Evolutionary conservation across 2,329 filamentous ascomycete species (phyloP).

Genomic region (Penicillium palitans): DNA sequence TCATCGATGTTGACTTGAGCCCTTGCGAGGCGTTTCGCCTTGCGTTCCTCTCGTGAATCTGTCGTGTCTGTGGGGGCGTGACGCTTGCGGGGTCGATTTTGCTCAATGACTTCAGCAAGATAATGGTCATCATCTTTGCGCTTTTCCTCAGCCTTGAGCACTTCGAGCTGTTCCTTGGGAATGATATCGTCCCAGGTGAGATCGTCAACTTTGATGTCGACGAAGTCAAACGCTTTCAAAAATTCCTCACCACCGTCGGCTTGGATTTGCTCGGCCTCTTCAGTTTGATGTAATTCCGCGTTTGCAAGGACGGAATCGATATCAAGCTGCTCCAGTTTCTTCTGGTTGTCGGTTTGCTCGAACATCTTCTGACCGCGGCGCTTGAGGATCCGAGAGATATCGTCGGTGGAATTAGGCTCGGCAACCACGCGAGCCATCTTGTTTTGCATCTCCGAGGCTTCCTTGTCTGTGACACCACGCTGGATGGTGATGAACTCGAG

Average conservation of each 20-base stretch:
- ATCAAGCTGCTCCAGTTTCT: constrained; percentile 93
- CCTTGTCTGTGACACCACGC: constrained; percentile 92
- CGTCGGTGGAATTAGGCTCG: constrained; percentile 86
- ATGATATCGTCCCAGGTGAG: constrained; percentile 99
- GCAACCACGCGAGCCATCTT: constrained; percentile 69
- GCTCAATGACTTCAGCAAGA: constrained; percentile 76
- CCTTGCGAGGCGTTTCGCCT: constrained; percentile 69
- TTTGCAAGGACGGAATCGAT: constrained; percentile 97
- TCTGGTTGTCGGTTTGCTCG: constrained; percentile 93
- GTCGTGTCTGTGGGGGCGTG: constrained; percentile 58
- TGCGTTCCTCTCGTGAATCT: constrained; percentile 61
- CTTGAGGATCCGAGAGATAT: constrained; percentile 95
- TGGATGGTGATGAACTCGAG: constrained; percentile 98
- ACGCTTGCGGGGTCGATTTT: constrained; percentile 77
- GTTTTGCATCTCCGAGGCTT: constrained; percentile 76
- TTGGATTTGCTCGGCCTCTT: constrained; percentile 89
- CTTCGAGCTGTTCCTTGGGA: constrained; percentile 85
- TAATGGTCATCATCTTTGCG: constrained; percentile 80
- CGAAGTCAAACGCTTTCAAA: constrained; percentile 84
- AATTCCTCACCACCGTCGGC: constrained; percentile 97
- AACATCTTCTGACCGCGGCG: constrained; percentile 99
- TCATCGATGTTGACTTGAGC: constrained; percentile 65
- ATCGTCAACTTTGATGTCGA: constrained; percentile 90
- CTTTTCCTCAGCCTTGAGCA: constrained; percentile 86
- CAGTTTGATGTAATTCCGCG: constrained; percentile 94